These are phyloP conservation scores for Limnanthes douglasii DNA, from an alignment of 345 rosid genomes.

Conservation along the genomic window DNA sequence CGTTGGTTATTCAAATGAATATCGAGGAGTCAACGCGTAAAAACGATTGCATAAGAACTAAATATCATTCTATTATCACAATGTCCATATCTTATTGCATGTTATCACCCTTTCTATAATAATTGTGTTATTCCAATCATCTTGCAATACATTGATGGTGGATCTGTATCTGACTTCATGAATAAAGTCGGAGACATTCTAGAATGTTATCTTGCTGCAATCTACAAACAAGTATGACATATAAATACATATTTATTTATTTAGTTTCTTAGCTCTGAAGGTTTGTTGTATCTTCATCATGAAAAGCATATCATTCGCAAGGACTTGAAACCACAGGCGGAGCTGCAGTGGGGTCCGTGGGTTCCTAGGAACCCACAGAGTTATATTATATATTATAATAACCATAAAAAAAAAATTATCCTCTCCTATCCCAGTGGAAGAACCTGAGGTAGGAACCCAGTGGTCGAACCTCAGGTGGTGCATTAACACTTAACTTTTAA, in stretches of 20 bases:
- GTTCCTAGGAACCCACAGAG: too few species aligned
- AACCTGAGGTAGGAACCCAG: too few species aligned
- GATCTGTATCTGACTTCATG: slow-evolving; percentile 72
- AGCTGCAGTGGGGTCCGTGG: too few species aligned
- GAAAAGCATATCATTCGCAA: slow-evolving; percentile 76
- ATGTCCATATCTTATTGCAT: slow-evolving; percentile 65
- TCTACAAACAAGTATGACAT: slow-evolving; percentile 55
- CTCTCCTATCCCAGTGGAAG: too few species aligned
- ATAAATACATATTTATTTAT: background rate
- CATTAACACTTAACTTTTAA: too few species aligned
- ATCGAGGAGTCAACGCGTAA: slow-evolving; percentile 45
- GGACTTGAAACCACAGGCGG: slow-evolving; percentile 89
- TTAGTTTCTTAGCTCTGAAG: slow-evolving; percentile 12
- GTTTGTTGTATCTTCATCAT: slow-evolving; percentile 70
- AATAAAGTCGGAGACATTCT: slow-evolving; percentile 54
- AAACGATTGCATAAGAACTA: slow-evolving; percentile 59
- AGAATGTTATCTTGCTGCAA: slow-evolving; percentile 62
- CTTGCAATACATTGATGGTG: slow-evolving; percentile 89
- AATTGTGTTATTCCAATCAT: slow-evolving; percentile 75
- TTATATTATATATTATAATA: too few species aligned
- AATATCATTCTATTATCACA: slow-evolving; percentile 68
- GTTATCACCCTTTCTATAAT: slow-evolving; percentile 66
- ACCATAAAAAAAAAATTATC: too few species aligned
- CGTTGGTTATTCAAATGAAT: slow-evolving; percentile 68
- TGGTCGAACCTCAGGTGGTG: too few species aligned